phyloP scores from a whole-genome alignment of 2,329 filamentous ascomycete species.

The Neodidymelliopsis sp. region DNA sequence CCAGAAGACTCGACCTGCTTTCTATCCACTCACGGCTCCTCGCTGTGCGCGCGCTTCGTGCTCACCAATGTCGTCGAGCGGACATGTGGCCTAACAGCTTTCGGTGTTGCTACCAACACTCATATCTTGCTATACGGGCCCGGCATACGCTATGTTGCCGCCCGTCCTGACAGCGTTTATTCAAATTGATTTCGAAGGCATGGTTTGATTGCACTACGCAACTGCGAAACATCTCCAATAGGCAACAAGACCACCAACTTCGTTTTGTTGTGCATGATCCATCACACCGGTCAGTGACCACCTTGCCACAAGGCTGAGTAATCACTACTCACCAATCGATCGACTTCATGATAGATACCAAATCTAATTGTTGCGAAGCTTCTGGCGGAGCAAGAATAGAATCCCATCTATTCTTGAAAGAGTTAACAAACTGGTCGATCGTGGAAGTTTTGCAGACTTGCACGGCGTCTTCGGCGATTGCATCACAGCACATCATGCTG shows the following conservation, averaged over 20 bases:
- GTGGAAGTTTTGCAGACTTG: neutral
- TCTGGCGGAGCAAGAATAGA: neutral
- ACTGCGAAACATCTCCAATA: constrained; percentile 11
- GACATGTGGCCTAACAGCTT: neutral
- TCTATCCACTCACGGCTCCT: constrained; percentile 15
- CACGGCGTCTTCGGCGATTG: neutral
- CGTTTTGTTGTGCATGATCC: constrained; percentile 3
- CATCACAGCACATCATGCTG: constrained; percentile 1
- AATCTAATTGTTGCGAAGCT: neutral
- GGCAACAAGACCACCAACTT: neutral
- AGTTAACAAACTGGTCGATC: neutral
- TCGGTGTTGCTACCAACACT: constrained; percentile 14
- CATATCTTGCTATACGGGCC: constrained; percentile 11
- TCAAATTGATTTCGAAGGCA: constrained; percentile 5
- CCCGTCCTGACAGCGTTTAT: neutral
- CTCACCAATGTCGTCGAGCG: neutral
- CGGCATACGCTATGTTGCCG: constrained; percentile 1
- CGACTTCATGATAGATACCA: neutral
- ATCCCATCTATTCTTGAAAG: neutral
- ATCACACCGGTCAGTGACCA: neutral
- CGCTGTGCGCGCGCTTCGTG: constrained; percentile 31
- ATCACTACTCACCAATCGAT: neutral
- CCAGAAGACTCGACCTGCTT: constrained; percentile 10
- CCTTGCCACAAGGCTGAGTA: constrained; percentile 3
- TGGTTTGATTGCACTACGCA: constrained; percentile 4